Evolutionary conservation across 352 stramenopile species (phyloP).

Genomic region (Phytophthora chlamydospora): DNA sequence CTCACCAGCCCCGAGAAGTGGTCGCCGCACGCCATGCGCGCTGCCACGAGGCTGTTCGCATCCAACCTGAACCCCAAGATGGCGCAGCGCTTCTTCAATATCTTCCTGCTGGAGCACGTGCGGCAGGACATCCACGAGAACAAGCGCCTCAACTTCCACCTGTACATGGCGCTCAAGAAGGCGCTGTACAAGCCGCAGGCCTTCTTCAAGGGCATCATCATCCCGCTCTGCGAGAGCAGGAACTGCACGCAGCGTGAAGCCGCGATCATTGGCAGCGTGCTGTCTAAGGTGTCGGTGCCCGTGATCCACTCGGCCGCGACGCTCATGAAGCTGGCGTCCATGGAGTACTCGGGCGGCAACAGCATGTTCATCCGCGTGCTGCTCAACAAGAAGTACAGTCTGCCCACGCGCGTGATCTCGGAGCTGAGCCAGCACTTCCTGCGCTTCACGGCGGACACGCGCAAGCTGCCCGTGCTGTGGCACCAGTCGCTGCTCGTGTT

Average conservation of each 20-base stretch:
- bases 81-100: conserved; percentile 99
- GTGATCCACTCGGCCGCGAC: conserved; percentile 98
- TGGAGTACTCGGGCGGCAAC: conserved; percentile 97
- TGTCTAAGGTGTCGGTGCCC: conserved; percentile 98
- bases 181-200: conserved; percentile 99
- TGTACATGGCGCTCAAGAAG: conserved; percentile 99
- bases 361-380: conserved; percentile 99
- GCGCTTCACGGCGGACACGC: conserved; percentile 89
- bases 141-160: conserved; percentile 99
- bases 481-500: conserved; percentile 99
- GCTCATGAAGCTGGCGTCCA: conserved; percentile 97
- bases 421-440: conserved; percentile 97
- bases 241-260: conserved; percentile 98
- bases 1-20: conserved; percentile 97
- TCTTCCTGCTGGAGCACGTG: conserved; percentile 97
- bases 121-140: conserved; percentile 97
- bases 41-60: conserved; percentile 97
- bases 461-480: conserved; percentile 97
- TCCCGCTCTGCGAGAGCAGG: conserved; percentile 95
- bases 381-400: conserved; percentile 99
- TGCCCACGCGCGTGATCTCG: conserved; percentile 96
- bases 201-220: conserved; percentile 99
- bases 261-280: conserved; percentile 96
- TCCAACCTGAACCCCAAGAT: conserved; percentile 99
- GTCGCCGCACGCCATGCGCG: conserved; percentile 98